Percentiles rank a stretch among this genome's conserved stretches.
Conservation (phyloP, 305 asterid genomes). For the Solanum hybrid region DNA sequence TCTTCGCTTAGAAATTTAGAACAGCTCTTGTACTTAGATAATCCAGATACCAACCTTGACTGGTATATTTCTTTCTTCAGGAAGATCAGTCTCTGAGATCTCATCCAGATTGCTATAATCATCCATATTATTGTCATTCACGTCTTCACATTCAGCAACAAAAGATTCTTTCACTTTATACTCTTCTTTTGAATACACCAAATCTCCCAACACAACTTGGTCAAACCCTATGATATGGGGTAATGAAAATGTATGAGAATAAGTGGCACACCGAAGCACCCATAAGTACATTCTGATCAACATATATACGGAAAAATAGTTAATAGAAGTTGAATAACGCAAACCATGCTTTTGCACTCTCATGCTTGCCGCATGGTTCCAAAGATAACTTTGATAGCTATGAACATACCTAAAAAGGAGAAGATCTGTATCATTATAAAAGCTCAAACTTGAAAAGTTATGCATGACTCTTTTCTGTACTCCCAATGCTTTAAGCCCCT, state of each 20-base stretch:
- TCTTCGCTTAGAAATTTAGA: neutral
- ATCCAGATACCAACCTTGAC: constrained; percentile 58
- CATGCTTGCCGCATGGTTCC: constrained; percentile 96
- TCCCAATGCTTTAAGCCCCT: neutral
- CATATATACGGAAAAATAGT: neutral
- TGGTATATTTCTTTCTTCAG: constrained; percentile 34
- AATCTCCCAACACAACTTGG: constrained; percentile 72
- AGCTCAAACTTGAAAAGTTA: constrained; percentile 2
- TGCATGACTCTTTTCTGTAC: neutral
- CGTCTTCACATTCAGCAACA: constrained; percentile 38
- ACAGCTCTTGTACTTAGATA: neutral
- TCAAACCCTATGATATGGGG: constrained; percentile 46
- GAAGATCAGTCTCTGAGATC: constrained; percentile 39
- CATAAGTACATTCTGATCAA: neutral
- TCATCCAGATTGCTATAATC: constrained; percentile 40
- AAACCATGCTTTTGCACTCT: constrained; percentile 80
- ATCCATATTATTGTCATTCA: constrained; percentile 24
- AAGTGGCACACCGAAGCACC: neutral
- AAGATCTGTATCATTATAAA: constrained; percentile 19
- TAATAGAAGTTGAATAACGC: constrained; percentile 6
- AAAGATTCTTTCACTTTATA: constrained; percentile 28
- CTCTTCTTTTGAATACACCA: constrained; percentile 72
- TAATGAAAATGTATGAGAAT: constrained; percentile 12
- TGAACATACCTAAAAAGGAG: constrained; percentile 74
- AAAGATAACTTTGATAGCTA: constrained; percentile 90